phyloP scores from a whole-genome alignment of 495 filamentous ascomycete species.

The Penicillium chermesinum region DNA sequence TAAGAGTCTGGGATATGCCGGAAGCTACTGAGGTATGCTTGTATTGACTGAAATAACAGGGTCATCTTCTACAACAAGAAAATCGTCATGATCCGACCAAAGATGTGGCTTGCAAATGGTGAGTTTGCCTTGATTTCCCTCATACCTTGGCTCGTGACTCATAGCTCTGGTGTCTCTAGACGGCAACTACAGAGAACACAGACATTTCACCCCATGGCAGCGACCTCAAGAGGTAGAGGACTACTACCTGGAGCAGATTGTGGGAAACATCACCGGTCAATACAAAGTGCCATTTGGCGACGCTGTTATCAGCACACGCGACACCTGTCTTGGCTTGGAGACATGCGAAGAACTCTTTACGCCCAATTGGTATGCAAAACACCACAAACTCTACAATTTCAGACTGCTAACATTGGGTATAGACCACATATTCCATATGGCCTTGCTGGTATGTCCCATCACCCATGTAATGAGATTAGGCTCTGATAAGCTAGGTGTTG shows the following conservation, averaged over 20 bases:
- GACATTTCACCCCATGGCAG: slow-evolving; percentile 65
- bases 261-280: slow-evolving; percentile 56
- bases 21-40: too few species aligned
- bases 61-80: slow-evolving; percentile 62
- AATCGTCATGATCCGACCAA: slow-evolving; percentile 74
- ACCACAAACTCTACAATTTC: neutral
- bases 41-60: too few species aligned
- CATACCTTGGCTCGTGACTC: slow-evolving; percentile 1
- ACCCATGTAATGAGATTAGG: neutral
- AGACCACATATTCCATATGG: slow-evolving; percentile 35
- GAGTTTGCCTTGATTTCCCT: slow-evolving; percentile 1
- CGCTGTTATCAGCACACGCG: slow-evolving; percentile 64
- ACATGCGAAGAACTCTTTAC: slow-evolving; percentile 81
- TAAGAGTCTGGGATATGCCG: slow-evolving; percentile 16
- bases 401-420: neutral
- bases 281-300: slow-evolving; percentile 70
- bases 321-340: slow-evolving; percentile 67
- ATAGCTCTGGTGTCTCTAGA: slow-evolving; percentile 14
- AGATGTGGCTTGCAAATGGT: slow-evolving; percentile 78
- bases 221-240: slow-evolving; percentile 59
- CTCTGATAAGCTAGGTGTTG: slow-evolving; percentile 40
- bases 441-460: slow-evolving; percentile 25
- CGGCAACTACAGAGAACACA: slow-evolving; percentile 38
- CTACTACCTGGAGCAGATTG: slow-evolving; percentile 63
- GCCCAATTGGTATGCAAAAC: slow-evolving; percentile 44